Evolutionary conservation across 2,329 filamentous ascomycete species (phyloP), one percentile per base, ranked within the genome.

Genomic region (Dryadomyces sulphureus): DNA sequence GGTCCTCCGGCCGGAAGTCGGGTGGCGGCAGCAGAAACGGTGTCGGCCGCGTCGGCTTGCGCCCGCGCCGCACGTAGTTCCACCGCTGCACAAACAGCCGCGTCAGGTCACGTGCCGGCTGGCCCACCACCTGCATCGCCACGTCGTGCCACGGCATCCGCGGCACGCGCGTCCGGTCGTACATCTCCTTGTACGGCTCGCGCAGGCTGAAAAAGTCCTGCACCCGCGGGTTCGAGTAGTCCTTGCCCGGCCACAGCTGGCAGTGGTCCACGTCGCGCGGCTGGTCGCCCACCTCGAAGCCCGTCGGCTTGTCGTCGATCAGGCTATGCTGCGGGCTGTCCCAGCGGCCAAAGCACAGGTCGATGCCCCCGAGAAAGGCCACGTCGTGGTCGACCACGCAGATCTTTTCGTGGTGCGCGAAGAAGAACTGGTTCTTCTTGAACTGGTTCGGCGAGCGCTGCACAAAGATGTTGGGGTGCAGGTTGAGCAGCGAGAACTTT

Each of bases 131-230:
- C 62, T 96, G 92, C 92, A 98, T 96, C 3, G 83, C 79, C 51
- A 98, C 88, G 61, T 98, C 92, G 57, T 98, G 92, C 92, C 92
- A 98, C 1, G 92, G 90, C 92, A 96, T 98, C 50, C 92, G 73
- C 2, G 92, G 88, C 17, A 90, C 76, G 59, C 84, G 84, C 49
- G 78, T 82, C 46, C 92, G 81, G 62, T 96, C 87, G 57, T 96
- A 98, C 92, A 96, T 96, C 62, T 98, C 92, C 58, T 94, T 92
- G 57, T 96, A 96, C 2, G 92, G 92, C 60, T 93, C 87, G 58
- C 92, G 83, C 22, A 98, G 75, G 48, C 81, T 79, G 67, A 87
- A 95, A 60, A 98, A 98, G 61, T 98, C 92, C 55, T 93, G 85
- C 3, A 95, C 86, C 55, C 92, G 75, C 17, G 92, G 90, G 56